These are phyloP conservation scores for Chimonanthus salicifolius DNA, from an alignment of 164 flowering plant genomes.

Conservation along the genomic window DNA sequence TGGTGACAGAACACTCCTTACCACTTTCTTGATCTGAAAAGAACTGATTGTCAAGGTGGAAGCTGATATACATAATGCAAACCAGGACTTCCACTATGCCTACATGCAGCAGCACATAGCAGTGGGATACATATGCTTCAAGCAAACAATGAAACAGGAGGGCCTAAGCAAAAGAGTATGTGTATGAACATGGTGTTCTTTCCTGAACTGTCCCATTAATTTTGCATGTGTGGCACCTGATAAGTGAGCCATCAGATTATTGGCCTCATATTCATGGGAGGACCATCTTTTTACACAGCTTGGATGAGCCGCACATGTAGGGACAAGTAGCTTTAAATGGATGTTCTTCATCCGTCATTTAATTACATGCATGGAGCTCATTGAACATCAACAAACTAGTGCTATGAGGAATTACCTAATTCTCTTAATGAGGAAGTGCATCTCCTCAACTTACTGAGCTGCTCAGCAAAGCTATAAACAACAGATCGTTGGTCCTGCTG, in stretches of 20 bases:
- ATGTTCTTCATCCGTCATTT: neutral
- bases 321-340: neutral
- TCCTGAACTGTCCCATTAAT: neutral
- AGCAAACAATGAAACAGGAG: neutral
- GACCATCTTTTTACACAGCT: neutral
- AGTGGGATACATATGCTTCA: neutral
- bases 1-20: slow-evolving; percentile 19
- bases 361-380: too few relatives aligned
- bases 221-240: neutral
- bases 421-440: slow-evolving; percentile 29
- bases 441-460: slow-evolving; percentile 33
- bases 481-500: slow-evolving; percentile 68
- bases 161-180: neutral
- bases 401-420: slow-evolving; percentile 12
- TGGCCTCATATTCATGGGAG: neutral
- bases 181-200: neutral
- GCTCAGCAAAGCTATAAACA: slow-evolving; percentile 45
- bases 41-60: neutral
- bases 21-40: slow-evolving; percentile 12
- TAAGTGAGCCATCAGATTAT: neutral
- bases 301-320: neutral
- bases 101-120: neutral
- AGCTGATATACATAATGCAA: neutral
- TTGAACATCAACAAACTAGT: too few relatives aligned
- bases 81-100: neutral